Evolutionary conservation across 2,329 filamentous ascomycete species (phyloP).

Genomic region (Paraphoma sp.): DNA sequence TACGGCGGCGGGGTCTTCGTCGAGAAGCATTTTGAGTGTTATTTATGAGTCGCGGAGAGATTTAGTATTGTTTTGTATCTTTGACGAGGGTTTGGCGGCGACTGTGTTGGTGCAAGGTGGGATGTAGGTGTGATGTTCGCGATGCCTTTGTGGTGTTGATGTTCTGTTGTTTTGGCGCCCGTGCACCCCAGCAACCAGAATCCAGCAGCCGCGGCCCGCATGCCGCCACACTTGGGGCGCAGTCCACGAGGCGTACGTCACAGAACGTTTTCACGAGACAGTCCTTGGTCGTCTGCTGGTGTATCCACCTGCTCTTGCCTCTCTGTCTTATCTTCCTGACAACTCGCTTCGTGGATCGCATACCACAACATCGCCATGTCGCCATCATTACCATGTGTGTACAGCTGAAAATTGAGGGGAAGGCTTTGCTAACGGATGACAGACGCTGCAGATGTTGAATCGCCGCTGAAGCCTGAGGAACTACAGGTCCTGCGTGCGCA

Average conservation of each 20-base stretch:
- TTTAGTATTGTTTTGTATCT: background rate
- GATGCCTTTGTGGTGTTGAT: conserved; percentile 37
- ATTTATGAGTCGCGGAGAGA: conserved; percentile 6
- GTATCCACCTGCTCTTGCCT: conserved; percentile 3
- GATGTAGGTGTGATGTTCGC: conserved; percentile 13
- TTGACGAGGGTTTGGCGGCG: background rate
- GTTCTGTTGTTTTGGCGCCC: conserved; percentile 35
- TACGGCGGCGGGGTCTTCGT: conserved; percentile 90
- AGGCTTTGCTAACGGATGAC: conserved; percentile 34
- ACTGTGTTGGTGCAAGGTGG: conserved; percentile 1
- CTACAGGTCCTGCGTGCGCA: conserved; percentile 91
- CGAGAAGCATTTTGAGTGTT: conserved; percentile 78
- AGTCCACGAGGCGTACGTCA: conserved; percentile 44
- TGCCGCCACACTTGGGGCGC: background rate
- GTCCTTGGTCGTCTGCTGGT: conserved; percentile 16
- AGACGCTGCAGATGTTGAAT: conserved; percentile 99
- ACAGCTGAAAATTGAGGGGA: background rate
- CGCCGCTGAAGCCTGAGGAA: conserved; percentile 88
- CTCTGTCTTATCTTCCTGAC: background rate
- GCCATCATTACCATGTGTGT: conserved; percentile 47
- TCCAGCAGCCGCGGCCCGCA: too few species aligned
- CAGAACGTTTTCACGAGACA: conserved; percentile 32
- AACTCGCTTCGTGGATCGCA: background rate
- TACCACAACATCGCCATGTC: conserved; percentile 29
- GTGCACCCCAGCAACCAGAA: conserved; percentile 17